Evolutionary conservation across 2,329 filamentous ascomycete genomes (phyloP).

Genomic region (Claviceps citrina): DNA sequence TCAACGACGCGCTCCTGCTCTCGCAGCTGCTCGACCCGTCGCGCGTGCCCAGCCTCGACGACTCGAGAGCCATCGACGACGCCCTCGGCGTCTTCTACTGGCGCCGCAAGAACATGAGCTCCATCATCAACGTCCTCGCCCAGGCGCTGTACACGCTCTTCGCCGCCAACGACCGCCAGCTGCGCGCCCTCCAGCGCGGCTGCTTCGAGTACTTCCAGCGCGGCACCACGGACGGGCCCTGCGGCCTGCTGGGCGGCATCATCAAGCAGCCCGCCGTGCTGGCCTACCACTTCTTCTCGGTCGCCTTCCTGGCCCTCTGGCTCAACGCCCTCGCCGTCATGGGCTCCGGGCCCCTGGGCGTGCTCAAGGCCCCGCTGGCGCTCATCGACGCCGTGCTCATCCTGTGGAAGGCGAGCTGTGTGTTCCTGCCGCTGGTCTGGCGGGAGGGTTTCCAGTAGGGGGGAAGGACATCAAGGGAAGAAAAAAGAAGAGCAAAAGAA

Average conservation of each 20-base stretch:
- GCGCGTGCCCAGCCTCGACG: constrained; percentile 50
- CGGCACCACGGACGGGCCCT: constrained; percentile 60
- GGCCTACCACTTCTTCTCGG: constrained; percentile 86
- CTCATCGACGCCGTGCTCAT: constrained; percentile 52
- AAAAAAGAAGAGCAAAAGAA: background rate
- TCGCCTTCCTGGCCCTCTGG: constrained; percentile 81
- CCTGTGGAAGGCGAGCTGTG: constrained; percentile 64
- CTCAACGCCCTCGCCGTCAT: constrained; percentile 28
- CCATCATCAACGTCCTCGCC: constrained; percentile 94
- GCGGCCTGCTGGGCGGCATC: constrained; percentile 67
- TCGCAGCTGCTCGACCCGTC: constrained; percentile 56
- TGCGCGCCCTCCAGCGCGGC: constrained; percentile 68
- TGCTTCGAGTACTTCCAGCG: constrained; percentile 88
- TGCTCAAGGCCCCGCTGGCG: constrained; percentile 39
- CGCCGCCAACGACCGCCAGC: constrained; percentile 63
- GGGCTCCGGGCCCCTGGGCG: constrained; percentile 19
- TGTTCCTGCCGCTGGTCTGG: constrained; percentile 71
- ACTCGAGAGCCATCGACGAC: constrained; percentile 47
- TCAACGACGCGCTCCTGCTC: constrained; percentile 78
- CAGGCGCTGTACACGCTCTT: constrained; percentile 87
- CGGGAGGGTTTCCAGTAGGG: constrained; percentile 37
- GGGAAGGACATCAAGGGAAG: background rate
- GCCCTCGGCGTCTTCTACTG: constrained; percentile 73
- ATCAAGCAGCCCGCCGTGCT: constrained; percentile 63
- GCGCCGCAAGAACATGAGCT: constrained; percentile 64